Conservation (phyloP, 495 filamentous ascomycete species). For the Daldinia bambusicola region DNA sequence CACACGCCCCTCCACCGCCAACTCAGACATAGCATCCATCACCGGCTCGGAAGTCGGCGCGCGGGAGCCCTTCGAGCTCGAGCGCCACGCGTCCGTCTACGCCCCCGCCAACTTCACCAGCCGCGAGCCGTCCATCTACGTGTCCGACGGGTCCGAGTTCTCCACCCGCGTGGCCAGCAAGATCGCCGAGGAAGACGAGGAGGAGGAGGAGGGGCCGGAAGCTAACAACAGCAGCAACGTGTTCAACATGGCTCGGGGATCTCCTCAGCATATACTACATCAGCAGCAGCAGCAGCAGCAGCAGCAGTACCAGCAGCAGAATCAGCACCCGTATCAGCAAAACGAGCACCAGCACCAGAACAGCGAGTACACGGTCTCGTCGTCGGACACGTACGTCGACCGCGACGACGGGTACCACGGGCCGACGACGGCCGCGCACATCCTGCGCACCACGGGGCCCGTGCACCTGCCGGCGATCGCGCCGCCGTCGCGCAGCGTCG, state of each 20-base stretch:
- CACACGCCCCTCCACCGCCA: slow-evolving; percentile 62
- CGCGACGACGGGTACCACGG: slow-evolving; percentile 8
- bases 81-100: slow-evolving; percentile 64
- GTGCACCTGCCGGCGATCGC: slow-evolving; percentile 51
- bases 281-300: slow-evolving; percentile 6
- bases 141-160: slow-evolving; percentile 61
- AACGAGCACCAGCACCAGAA: slow-evolving; percentile 28
- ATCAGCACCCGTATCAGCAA: slow-evolving; percentile 25
- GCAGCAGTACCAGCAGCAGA: slow-evolving; percentile 30
- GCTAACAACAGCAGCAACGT: too few species aligned
- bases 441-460: not conserved
- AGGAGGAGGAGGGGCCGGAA: too few species aligned
- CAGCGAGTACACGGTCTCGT: slow-evolving; percentile 31
- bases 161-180: slow-evolving; percentile 46
- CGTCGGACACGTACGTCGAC: slow-evolving; percentile 37
- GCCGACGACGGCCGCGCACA: not conserved
- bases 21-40: slow-evolving; percentile 61
- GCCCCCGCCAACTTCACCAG: slow-evolving; percentile 47
- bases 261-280: not conserved
- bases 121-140: slow-evolving; percentile 63
- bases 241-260: not conserved
- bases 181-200: slow-evolving; percentile 44
- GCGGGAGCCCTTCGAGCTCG: slow-evolving; percentile 64
- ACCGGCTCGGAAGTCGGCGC: slow-evolving; percentile 59
- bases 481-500: slow-evolving; percentile 59